Evolutionary conservation across 352 stramenopile genomes (phyloP), one percentile per base, ranked within the genome.

Genomic region (Globisporangium heterothallicum): DNA sequence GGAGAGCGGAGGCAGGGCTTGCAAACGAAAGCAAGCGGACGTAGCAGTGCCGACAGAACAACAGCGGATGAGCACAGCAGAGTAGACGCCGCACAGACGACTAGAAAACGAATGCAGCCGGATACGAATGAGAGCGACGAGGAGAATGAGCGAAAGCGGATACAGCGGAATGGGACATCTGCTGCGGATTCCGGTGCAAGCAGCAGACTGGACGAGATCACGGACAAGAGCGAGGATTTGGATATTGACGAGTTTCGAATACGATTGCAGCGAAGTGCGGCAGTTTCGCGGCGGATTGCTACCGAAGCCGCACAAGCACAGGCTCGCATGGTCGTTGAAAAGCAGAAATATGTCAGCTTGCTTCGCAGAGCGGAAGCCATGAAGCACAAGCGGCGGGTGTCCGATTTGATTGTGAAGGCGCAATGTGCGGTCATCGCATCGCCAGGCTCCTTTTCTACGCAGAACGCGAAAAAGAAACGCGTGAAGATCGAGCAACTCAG

Each of bases 231-330:
- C 54, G 59, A 35, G 9, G 22, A 25, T 55, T 18, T 73, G 3
- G 55, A 59, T 1, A 42, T 84, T 29, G 72, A 86, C 29, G 66
- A 70, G 29, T 88, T 86, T 42, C 74, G 74, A 71, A 90, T 86
- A 87, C 72, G 67, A 63, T 38, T 90, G 56, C 61, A 58, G 34
- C 76, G 69, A 6, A 83, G 69, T 18, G 62, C 73, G n/a, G 70
- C 65, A 24, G 62, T 86, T 27, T 68, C 70, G 0, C 62, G 64
- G 6, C 62, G 49, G 16, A 53, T 87, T 14, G 61, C 74, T 32
- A 60, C 67, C 1, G 57, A 83, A 42, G 62, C 71, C 0, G 63
- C 58, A 2, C 65, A 56, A 18, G 67, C 72, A 4, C 66, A 64
- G 10, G 58, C 43, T 7, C 61, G 62, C 22, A 50, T 84, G 62